Evolutionary conservation across 2,329 filamentous ascomycete species (phyloP).

Genomic region (Ophiostoma perfectum): DNA sequence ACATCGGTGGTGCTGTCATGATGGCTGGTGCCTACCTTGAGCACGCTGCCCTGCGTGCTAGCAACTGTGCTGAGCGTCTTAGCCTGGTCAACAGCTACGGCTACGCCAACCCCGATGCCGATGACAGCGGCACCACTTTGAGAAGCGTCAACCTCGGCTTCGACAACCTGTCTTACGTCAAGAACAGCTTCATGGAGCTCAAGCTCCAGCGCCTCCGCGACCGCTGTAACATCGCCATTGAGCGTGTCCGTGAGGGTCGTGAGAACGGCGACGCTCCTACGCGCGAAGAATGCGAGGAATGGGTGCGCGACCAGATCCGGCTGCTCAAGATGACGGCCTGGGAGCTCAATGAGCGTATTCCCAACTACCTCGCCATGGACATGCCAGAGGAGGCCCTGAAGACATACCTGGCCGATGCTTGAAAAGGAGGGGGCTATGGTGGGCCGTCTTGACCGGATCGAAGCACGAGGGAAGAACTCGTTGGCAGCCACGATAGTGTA

Average conservation of each 20-base stretch:
- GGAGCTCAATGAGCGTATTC: conserved; percentile 20
- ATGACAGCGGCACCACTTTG: conserved; percentile 23
- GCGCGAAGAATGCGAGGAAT: conserved; percentile 20
- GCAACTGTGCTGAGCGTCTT: conserved; percentile 24
- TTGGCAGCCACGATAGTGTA: neutral
- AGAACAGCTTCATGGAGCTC: conserved; percentile 22
- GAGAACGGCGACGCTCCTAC: conserved; percentile 14
- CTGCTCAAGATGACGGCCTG: conserved; percentile 22
- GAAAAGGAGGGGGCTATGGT: neutral
- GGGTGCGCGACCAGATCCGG: conserved; percentile 22
- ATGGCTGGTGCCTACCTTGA: conserved; percentile 23
- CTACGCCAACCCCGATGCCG: conserved; percentile 23
- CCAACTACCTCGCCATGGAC: conserved; percentile 11
- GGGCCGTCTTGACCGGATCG: neutral
- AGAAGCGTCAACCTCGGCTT: conserved; percentile 20
- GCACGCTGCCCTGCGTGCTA: conserved; percentile 25
- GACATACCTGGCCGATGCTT: neutral
- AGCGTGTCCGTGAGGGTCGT: conserved; percentile 17
- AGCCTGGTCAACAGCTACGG: conserved; percentile 25
- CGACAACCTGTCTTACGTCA: conserved; percentile 21
- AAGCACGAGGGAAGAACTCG: neutral
- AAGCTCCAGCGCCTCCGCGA: conserved; percentile 23
- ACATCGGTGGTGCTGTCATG: conserved; percentile 23
- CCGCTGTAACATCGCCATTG: conserved; percentile 20
- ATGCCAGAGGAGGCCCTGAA: conserved; percentile 8